Evolutionary conservation across 805 yeast species (phyloP).

Genomic region (Saccharomycopsis malanga): DNA sequence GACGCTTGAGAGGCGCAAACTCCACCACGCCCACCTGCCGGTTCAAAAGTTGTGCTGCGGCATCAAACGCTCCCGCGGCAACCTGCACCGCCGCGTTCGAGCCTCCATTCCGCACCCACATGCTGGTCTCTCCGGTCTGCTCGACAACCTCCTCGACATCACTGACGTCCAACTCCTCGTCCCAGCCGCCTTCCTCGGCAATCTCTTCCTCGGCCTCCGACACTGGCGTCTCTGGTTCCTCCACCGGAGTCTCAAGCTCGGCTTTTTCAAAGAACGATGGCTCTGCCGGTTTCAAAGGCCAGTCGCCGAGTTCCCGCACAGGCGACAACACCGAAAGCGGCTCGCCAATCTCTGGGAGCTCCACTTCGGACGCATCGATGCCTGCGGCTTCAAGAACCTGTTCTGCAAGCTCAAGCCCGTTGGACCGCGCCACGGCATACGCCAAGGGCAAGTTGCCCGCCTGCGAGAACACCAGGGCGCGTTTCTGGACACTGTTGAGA

Average conservation of each 20-base stretch:
- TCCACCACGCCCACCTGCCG: slow-evolving; percentile 82
- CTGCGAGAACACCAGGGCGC: slow-evolving; percentile 65
- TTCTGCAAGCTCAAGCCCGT: slow-evolving; percentile 71
- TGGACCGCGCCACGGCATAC: slow-evolving; percentile 83
- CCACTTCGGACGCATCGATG: slow-evolving; percentile 50
- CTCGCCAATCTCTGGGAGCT: slow-evolving; percentile 47
- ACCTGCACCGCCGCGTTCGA: slow-evolving; percentile 86
- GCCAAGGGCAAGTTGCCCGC: slow-evolving; percentile 86
- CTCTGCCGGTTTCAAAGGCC: slow-evolving; percentile 77
- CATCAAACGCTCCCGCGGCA: slow-evolving; percentile 94
- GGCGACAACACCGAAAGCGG: slow-evolving; percentile 43
- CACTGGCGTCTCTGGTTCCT: slow-evolving; percentile 25
- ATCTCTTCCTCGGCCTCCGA: slow-evolving; percentile 25
- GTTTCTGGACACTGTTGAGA: slow-evolving; percentile 64
- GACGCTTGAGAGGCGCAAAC: slow-evolving; percentile 78
- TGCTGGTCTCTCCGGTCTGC: slow-evolving; percentile 34
- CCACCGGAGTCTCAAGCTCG: slow-evolving; percentile 37
- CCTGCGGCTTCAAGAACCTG: slow-evolving; percentile 67
- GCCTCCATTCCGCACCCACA: slow-evolving; percentile 77
- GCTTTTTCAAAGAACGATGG: slow-evolving; percentile 83
- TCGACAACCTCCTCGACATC: slow-evolving; percentile 37
- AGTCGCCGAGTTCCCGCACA: slow-evolving; percentile 46
- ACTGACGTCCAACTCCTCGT: slow-evolving; percentile 68
- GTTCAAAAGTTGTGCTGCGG: slow-evolving; percentile 87
- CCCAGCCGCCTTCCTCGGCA: slow-evolving; percentile 56